Base-by-base conservation (phyloP, 2,329 filamentous ascomycete species). In the Colletotrichum musae region DNA sequence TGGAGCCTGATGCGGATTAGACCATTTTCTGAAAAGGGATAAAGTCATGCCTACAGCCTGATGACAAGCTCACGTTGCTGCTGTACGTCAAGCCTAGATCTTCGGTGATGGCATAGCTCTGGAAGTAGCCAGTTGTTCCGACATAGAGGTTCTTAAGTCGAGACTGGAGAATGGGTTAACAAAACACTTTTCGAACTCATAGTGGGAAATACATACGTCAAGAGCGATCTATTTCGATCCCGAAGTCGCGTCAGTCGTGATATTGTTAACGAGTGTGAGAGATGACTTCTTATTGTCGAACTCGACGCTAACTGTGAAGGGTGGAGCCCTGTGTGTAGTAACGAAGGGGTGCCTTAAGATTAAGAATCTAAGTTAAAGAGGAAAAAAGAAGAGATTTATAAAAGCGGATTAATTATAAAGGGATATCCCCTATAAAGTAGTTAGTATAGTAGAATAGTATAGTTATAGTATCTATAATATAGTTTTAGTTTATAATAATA, bases 201-300 rank as follows among this genome's bases (percentile, higher is more conserved):
- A 10, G 3, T 26, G 4, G 6, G 36, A 2, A 32, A 9, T 32
- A 32, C 39, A 28, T 62, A 67, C 64, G 24, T 75, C 75, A 9
- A 75, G 56, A 5, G 72, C 61, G 39, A 76, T 74, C 73, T 68
- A 75, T 45, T 66, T 66, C 3, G 64, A 66, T 36, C 71, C 73
- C 13, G 66, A 71, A 1, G 63, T 58, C 5, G 68, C 66, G 26
- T 70, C 65, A n/a, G 72, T 67, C 6, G 71, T 72, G 39, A 72
- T 73, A 54, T 73, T 75, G 24, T 73, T 73, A 13, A 69, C 71
- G 39, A 75, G 58, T 5, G 71, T 72, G 15, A 76, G 72, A 16
- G 72, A 64, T 5, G 72, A 70, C 2, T 72, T 63, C 36, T 65
- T 56, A 54, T 76, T 74, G 39, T 75, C 73, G 21, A 75, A 76